Percentiles rank a stretch among this genome's conserved stretches.
phyloP scores from a whole-genome alignment of 257 asterid genomes.

The Nemophila menziesii region DNA sequence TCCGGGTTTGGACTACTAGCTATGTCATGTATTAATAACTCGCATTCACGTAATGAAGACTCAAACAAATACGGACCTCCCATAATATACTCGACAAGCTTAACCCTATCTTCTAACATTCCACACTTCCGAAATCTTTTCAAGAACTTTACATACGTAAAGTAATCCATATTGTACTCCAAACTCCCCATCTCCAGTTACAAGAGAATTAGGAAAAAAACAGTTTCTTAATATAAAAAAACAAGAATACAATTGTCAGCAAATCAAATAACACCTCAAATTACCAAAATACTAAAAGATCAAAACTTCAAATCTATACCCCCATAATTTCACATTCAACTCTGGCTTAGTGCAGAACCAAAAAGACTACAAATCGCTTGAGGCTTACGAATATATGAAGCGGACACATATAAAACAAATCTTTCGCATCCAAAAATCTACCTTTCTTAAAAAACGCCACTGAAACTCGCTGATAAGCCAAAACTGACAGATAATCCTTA shows the following conservation, averaged over 20 bases:
- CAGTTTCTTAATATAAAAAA: no score
- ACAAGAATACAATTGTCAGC: no score
- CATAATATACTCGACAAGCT: constrained; percentile 82
- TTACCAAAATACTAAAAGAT: no score
- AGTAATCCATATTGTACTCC: constrained; percentile 74
- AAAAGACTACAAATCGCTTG: constrained; percentile 47
- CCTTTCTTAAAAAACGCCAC: constrained; percentile 52
- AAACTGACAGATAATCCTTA: constrained; percentile 54
- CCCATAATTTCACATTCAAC: no score
- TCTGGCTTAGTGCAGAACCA: constrained; percentile 35
- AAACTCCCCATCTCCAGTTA: constrained; percentile 52
- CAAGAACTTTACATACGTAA: constrained; percentile 63
- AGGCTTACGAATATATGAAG: constrained; percentile 76
- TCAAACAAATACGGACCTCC: constrained; percentile 69
- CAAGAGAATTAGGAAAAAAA: no score
- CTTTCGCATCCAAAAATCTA: constrained; percentile 77
- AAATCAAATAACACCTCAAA: no score
- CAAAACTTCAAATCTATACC: no score
- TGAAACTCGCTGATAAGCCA: constrained; percentile 61
- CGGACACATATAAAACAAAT: constrained; percentile 74
- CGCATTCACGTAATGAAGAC: constrained; percentile 62
- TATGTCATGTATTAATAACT: constrained; percentile 44
- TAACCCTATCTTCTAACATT: constrained; percentile 60
- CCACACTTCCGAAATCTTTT: constrained; percentile 75
- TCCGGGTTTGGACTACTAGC: constrained; percentile 29